Evolutionary conservation across 2,329 filamentous ascomycete species (phyloP).

Genomic region (Phyllosticta citribraziliensis): DNA sequence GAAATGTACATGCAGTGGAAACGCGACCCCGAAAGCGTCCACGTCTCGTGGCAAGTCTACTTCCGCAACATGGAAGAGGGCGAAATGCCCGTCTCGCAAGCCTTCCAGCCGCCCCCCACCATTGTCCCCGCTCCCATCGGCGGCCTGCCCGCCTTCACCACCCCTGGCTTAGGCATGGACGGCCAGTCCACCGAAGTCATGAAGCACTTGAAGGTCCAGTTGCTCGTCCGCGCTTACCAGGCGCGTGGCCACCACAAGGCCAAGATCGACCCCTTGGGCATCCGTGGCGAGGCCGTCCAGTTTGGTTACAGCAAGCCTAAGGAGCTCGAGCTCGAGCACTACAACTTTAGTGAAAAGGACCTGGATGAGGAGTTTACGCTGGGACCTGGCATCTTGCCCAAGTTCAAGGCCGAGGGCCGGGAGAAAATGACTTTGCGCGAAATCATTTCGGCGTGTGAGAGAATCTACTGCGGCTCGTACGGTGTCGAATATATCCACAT

Average conservation of each 20-base stretch:
- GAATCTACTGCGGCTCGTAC: constrained; percentile 94
- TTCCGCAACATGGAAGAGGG: constrained; percentile 99
- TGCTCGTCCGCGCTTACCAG: constrained; percentile 94
- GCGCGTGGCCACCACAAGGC: constrained; percentile 97
- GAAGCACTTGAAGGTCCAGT: constrained; percentile 96
- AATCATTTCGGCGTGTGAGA: constrained; percentile 87
- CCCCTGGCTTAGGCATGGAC: constrained; percentile 57
- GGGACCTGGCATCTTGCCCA: constrained; percentile 87
- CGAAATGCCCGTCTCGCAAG: constrained; percentile 94
- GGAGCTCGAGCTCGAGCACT: constrained; percentile 87
- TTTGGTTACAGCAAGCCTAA: constrained; percentile 83
- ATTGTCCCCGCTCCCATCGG: constrained; percentile 75
- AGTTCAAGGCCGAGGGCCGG: constrained; percentile 78
- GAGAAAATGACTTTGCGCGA: constrained; percentile 96
- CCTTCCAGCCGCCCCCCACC: constrained; percentile 90
- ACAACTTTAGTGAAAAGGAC: constrained; percentile 90
- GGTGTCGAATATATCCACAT: constrained; percentile 99
- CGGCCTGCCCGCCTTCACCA: constrained; percentile 59
- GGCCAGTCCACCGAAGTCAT: constrained; percentile 72
- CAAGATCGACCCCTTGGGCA: constrained; percentile 90
- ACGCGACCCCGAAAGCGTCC: constrained; percentile 82
- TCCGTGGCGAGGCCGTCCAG: constrained; percentile 73
- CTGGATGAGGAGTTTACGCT: constrained; percentile 85
- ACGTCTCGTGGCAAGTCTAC: constrained; percentile 98
- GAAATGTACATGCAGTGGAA: constrained; percentile 99